These are phyloP conservation scores for Monosporozyma unispora DNA, from an alignment of 805 yeast species.

Conservation along the genomic window DNA sequence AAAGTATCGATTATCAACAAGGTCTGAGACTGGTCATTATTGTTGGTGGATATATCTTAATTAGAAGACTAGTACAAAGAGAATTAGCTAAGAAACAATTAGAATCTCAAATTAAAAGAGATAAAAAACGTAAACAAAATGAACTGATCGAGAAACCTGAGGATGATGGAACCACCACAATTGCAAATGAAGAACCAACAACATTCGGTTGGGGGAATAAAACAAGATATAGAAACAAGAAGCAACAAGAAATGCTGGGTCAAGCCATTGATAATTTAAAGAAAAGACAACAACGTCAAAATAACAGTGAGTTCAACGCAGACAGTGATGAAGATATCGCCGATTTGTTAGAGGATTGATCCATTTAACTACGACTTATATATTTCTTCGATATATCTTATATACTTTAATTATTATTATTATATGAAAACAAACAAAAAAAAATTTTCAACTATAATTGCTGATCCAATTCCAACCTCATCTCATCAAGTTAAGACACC, in stretches of 20 bases:
- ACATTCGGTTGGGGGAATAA: conserved; percentile 74
- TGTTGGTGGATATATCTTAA: conserved; percentile 54
- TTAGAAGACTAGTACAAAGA: conserved; percentile 47
- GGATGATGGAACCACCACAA: conserved; percentile 28
- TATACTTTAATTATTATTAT: neutral
- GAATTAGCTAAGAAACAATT: conserved; percentile 51
- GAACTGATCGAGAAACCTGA: conserved; percentile 32
- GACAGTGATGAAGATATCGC: conserved; percentile 61
- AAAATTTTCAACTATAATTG: neutral
- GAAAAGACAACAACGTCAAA: conserved; percentile 26
- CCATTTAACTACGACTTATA: too few relatives aligned
- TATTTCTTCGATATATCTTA: neutral
- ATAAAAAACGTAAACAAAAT: conserved; percentile 21
- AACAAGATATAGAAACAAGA: conserved; percentile 52
- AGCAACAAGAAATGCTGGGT: conserved; percentile 46
- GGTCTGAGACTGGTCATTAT: conserved; percentile 33
- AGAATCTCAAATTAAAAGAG: conserved; percentile 36
- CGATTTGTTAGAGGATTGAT: conserved; percentile 54
- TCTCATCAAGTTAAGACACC: neutral
- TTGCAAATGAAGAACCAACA: conserved; percentile 22
- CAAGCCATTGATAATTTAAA: conserved; percentile 37
- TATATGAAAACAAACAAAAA: neutral
- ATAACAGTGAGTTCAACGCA: conserved; percentile 32
- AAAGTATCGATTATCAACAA: conserved; percentile 7
- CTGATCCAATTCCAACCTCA: neutral